Evolutionary conservation across 495 filamentous ascomycete species (phyloP).

Genomic region (Sordaria brevicollis): DNA sequence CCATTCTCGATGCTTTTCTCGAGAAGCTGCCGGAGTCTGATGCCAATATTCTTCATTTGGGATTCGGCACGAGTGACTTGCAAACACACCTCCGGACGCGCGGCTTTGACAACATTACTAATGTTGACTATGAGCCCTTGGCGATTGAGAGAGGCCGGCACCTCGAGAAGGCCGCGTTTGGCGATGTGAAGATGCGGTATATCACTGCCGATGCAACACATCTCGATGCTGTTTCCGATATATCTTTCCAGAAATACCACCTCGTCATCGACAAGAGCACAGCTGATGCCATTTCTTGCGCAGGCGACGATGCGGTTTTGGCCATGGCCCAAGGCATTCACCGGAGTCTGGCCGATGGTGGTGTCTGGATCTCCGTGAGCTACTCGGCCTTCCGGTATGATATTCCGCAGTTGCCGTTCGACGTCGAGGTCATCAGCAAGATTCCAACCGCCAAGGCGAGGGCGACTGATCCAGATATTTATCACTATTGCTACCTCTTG

Average conservation of each 20-base stretch:
- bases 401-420: constrained; percentile 18
- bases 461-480: constrained; percentile 28
- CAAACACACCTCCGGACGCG: constrained; percentile 22
- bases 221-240: constrained; percentile 1
- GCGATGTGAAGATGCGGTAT: constrained; percentile 25
- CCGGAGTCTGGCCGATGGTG: constrained; percentile 13
- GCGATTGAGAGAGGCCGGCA: constrained; percentile 24
- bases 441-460: constrained; percentile 23
- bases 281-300: constrained; percentile 30
- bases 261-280: constrained; percentile 34
- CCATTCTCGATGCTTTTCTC: constrained; percentile 22
- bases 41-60: constrained; percentile 25
- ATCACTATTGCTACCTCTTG: constrained; percentile 26
- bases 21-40: not conserved
- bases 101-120: constrained; percentile 26
- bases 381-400: constrained; percentile 26
- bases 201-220: constrained; percentile 25
- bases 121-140: constrained; percentile 33
- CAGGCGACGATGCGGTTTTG: constrained; percentile 15
- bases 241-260: constrained; percentile 8
- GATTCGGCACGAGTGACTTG: constrained; percentile 33
- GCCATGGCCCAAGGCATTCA: constrained; percentile 19
- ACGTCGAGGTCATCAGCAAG: constrained; percentile 21
- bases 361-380: constrained; percentile 32
- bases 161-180: constrained; percentile 22